phyloP scores from a whole-genome alignment of 148 eudicot genomes.

The Nyssa sinensis region DNA sequence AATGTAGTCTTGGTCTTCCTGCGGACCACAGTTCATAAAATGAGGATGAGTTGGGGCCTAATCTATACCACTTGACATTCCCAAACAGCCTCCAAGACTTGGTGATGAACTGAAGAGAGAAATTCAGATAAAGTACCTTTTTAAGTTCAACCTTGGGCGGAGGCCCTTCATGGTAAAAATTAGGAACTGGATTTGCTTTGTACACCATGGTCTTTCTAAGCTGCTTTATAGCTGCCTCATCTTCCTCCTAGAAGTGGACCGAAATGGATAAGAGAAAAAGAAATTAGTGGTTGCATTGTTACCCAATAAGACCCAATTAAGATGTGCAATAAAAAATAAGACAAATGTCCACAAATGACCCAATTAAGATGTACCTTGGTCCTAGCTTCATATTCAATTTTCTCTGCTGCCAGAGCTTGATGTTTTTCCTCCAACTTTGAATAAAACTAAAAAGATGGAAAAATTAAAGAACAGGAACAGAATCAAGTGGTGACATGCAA shows the following conservation, averaged over 20 bases:
- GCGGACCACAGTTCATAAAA: too few relatives aligned
- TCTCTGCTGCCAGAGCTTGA: slow-evolving; percentile 81
- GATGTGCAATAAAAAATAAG: slow-evolving; percentile 8
- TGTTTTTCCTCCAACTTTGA: slow-evolving; percentile 81
- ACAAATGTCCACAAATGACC: too few relatives aligned
- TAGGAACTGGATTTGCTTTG: slow-evolving; percentile 92
- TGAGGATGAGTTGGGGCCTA: background rate
- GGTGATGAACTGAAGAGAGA: background rate
- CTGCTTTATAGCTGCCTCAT: slow-evolving; percentile 74
- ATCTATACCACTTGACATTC: background rate
- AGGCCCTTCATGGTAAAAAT: slow-evolving; percentile 82
- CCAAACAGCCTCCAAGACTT: background rate
- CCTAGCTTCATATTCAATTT: slow-evolving; percentile 73
- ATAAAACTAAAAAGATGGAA: slow-evolving; percentile 52
- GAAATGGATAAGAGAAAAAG: background rate
- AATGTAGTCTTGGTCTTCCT: background rate
- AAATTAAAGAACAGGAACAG: slow-evolving; percentile 12
- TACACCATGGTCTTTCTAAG: slow-evolving; percentile 71
- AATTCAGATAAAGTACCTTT: slow-evolving; percentile 54
- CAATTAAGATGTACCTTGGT: slow-evolving; percentile 55
- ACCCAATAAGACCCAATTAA: background rate
- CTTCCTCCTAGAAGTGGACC: slow-evolving; percentile 62
- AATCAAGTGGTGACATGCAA: background rate
- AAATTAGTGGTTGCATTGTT: background rate
- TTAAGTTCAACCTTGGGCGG: slow-evolving; percentile 88